Evolutionary conservation across 768 basidiomycete genomes (phyloP), one percentile per base, ranked within the genome.

Genomic region (Auricularia sp.): DNA sequence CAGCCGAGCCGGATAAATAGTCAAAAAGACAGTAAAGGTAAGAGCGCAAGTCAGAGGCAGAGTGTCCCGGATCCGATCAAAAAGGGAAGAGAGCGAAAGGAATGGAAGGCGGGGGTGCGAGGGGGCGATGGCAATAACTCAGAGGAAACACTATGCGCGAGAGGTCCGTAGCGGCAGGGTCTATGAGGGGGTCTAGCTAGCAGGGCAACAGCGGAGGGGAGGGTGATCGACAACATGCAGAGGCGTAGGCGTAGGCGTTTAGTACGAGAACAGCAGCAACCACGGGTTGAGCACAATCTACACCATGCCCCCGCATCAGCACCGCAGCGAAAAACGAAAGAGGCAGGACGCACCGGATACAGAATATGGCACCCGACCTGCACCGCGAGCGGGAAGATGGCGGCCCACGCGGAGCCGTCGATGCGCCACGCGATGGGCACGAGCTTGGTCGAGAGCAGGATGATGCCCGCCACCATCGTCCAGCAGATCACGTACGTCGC

Each of bases 271-370:
- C 54, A 92, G 88, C 88, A 92, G 90, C 63, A 93, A 76, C 88
- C 88, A 91, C 0, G 91, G 93, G 70, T 94, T 94, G 54, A 94
- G 82, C 29, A 92, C 85, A 64, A 95, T 88, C 0, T 87, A 42
- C 39, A 7, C 85, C 47, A 18, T 10, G 44, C 1, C 80, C 44
- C 6, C 18, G 14, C 47, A 51, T 16, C 10, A 51, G 18, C 18
- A 51, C 11, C 47, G 21, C 47, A 18, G 21, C 21, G 47, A 8
- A 51, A 51, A 21, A 51, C 21, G 21, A 29, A 29, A 29, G 47
- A 6, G 21, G 6, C 11, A 18, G 6, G 47, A 51, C 47, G 21
- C 21, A 51, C 47, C 47, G 47, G 47, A 18, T 51, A 51, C 6
- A 51, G 47, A 18, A 51, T 51, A 51, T 51, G 47, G 47, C 64